Percentiles rank a stretch among this genome's conserved stretches.
phyloP scores from a whole-genome alignment of 164 flowering plant genomes.

The Vitis rupestris region DNA sequence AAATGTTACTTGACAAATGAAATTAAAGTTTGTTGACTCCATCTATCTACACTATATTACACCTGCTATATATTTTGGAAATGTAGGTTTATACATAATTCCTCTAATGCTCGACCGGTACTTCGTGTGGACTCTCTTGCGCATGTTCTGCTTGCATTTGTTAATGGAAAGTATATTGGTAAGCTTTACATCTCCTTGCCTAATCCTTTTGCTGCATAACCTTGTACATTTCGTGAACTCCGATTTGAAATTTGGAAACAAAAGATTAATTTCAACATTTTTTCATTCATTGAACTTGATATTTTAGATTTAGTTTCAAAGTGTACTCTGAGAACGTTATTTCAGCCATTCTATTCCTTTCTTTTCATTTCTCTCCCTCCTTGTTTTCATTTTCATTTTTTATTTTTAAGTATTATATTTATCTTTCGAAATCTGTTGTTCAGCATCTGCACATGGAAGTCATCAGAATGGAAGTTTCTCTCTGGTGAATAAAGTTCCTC shows the following conservation, averaged over 20 bases:
- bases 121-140: constrained; percentile 51
- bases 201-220: neutral
- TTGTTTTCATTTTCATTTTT: neutral
- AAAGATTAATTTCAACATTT: too few relatives aligned
- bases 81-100: constrained; percentile 41
- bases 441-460: constrained; percentile 75
- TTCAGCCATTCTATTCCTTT: too few relatives aligned
- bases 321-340: too few relatives aligned
- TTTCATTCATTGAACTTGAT: too few relatives aligned
- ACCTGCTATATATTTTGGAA: neutral
- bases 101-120: constrained; percentile 21
- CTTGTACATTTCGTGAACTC: too few relatives aligned
- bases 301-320: too few relatives aligned
- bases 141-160: constrained; percentile 66
- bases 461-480: constrained; percentile 19
- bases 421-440: neutral
- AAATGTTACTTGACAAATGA: neutral
- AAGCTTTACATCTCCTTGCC: neutral
- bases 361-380: neutral
- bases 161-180: constrained; percentile 55
- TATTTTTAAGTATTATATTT: neutral
- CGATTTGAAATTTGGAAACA: too few relatives aligned
- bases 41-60: neutral
- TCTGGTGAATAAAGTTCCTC: constrained; percentile 28
- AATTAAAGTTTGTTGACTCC: too few relatives aligned